Conservation (phyloP, 331 rosid genomes). For the Dryas integrifolia region DNA sequence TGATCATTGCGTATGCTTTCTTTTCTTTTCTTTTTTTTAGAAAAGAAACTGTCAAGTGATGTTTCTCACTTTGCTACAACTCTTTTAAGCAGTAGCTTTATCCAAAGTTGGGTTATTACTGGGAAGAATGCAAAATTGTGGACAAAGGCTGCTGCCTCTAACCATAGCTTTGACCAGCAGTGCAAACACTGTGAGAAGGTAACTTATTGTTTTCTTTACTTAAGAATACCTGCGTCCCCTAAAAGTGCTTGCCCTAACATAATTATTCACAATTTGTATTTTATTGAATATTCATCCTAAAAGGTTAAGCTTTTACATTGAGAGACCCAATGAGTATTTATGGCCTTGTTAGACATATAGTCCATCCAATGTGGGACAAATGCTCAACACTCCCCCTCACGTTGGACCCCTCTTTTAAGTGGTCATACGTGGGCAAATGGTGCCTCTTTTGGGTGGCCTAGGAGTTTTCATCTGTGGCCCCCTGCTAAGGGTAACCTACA, state of each 20-base stretch:
- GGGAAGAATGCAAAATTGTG: constrained; percentile 71
- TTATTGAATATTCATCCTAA: no score
- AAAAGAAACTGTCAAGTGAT: constrained; percentile 7
- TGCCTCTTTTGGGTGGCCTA: no score
- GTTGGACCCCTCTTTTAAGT: no score
- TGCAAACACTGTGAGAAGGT: constrained; percentile 95
- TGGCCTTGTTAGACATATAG: no score
- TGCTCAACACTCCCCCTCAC: no score
- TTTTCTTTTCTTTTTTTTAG: neutral
- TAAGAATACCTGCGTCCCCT: neutral
- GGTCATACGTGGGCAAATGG: no score
- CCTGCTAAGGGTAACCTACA: no score
- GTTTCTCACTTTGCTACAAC: constrained; percentile 25
- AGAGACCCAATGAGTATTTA: no score
- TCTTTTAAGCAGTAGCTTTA: constrained; percentile 47
- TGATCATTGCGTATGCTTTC: neutral
- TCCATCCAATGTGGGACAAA: no score
- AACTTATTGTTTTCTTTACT: constrained; percentile 7
- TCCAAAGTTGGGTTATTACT: constrained; percentile 71
- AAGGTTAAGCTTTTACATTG: no score
- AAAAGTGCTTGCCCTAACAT: neutral
- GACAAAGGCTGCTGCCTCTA: constrained; percentile 67
- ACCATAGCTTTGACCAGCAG: constrained; percentile 71
- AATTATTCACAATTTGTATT: neutral
- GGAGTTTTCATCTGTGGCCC: no score